Evolutionary conservation across 192 early-diverging fungal species (phyloP).

Genomic region (Funneliformis geosporum): DNA sequence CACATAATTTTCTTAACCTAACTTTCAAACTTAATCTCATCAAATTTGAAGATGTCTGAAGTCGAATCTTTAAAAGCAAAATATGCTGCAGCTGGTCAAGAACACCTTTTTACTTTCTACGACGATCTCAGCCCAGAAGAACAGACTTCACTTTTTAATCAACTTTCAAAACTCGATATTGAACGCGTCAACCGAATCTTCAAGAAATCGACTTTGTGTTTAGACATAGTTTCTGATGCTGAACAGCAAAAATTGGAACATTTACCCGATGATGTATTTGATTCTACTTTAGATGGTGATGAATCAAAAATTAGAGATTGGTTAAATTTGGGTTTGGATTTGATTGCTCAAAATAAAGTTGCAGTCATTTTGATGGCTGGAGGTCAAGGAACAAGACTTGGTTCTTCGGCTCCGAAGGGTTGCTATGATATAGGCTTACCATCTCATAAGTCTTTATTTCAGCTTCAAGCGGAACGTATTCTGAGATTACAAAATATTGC

Average conservation of each 20-base stretch:
- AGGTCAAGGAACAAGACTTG: constrained; percentile 85
- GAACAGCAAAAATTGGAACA: constrained; percentile 61
- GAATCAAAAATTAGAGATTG: constrained; percentile 62
- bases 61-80: constrained; percentile 54
- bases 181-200: constrained; percentile 83
- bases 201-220: constrained; percentile 66
- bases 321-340: constrained; percentile 70
- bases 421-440: constrained; percentile 94
- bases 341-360: constrained; percentile 87
- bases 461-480: constrained; percentile 94
- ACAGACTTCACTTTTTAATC: constrained; percentile 59
- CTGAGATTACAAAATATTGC: constrained; percentile 75
- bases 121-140: constrained; percentile 63
- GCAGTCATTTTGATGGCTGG: constrained; percentile 93
- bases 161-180: constrained; percentile 76
- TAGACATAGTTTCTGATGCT: constrained; percentile 43
- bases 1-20: too few relatives aligned
- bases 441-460: constrained; percentile 86
- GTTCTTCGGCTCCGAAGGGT: constrained; percentile 84
- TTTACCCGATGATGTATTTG: constrained; percentile 70
- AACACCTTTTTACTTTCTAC: constrained; percentile 85
- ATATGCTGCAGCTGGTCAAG: constrained; percentile 77
- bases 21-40: too few relatives aligned
- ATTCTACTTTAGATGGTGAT: constrained; percentile 59
- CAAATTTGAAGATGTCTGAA: constrained; percentile 36